phyloP scores from a whole-genome alignment of 2,329 filamentous ascomycete genomes.

The Ceratocystis lukuohia region DNA sequence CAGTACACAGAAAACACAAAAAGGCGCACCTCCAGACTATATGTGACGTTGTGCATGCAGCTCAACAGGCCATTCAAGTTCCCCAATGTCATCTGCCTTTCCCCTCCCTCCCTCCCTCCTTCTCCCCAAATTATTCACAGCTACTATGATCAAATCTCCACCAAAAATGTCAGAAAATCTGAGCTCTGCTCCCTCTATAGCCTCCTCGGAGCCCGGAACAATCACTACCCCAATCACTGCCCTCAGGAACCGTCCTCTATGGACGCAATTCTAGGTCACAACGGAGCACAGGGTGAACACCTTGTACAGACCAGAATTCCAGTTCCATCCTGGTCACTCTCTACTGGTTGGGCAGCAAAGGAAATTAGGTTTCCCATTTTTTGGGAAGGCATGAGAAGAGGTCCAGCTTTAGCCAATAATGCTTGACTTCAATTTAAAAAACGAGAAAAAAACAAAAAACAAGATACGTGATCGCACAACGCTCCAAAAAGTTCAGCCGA shows the following conservation, averaged over 20 bases:
- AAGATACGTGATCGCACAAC: too few species aligned
- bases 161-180: background rate
- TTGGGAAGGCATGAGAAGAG: background rate
- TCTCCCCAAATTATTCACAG: background rate
- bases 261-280: background rate
- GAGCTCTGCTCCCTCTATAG: background rate
- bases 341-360: background rate
- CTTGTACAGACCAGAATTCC: background rate
- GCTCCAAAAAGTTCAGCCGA: background rate
- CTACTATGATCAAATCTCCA: background rate
- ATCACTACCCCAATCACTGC: background rate
- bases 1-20: background rate
- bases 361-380: background rate
- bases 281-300: background rate
- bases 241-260: background rate
- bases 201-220: background rate
- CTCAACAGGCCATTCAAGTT: background rate
- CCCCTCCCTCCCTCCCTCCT: too few species aligned
- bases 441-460: too few species aligned
- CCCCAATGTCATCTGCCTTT: too few species aligned
- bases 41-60: constrained; percentile 3
- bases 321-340: background rate
- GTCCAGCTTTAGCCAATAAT: background rate
- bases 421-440: too few species aligned
- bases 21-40: background rate